phyloP scores from a whole-genome alignment of 306 rosid genomes.

The Casuarina equisetifolia region DNA sequence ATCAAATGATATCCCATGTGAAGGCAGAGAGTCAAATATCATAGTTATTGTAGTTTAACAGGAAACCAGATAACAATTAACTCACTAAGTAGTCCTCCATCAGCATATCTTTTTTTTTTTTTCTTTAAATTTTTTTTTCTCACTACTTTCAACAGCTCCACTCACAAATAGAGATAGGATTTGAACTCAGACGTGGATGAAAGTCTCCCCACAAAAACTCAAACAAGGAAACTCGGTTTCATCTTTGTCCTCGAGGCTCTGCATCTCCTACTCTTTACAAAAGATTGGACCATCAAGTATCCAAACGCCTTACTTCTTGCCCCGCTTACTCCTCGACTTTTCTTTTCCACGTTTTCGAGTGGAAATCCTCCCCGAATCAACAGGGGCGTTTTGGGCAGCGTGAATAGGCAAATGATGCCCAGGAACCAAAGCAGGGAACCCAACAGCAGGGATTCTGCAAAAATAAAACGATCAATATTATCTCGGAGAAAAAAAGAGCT shows the following conservation, averaged over 20 bases:
- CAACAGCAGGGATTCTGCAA: constrained; percentile 99
- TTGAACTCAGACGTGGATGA: neutral
- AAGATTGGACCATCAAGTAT: constrained; percentile 31
- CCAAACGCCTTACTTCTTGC: constrained; percentile 41
- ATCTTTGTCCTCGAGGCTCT: constrained; percentile 71
- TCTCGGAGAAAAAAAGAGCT: neutral
- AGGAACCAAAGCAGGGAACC: constrained; percentile 98
- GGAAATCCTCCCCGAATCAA: constrained; percentile 36
- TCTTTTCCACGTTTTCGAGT: constrained; percentile 38
- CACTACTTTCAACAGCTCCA: neutral
- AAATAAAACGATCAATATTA: neutral
- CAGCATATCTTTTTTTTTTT: neutral
- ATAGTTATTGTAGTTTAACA: neutral
- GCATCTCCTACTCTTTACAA: constrained; percentile 63
- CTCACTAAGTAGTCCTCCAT: neutral
- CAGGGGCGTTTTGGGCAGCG: constrained; percentile 43
- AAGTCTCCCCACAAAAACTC: constrained; percentile 5
- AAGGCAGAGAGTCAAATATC: neutral
- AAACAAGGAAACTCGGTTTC: constrained; percentile 36
- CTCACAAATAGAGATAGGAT: too few species aligned
- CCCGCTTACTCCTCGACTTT: constrained; percentile 53
- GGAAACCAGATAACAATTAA: neutral
- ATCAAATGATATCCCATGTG: neutral
- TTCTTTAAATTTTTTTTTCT: too few species aligned
- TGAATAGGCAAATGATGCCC: constrained; percentile 75